phyloP scores from a whole-genome alignment of 2,329 filamentous ascomycete species.

The Cladosporium colombiae region DNA sequence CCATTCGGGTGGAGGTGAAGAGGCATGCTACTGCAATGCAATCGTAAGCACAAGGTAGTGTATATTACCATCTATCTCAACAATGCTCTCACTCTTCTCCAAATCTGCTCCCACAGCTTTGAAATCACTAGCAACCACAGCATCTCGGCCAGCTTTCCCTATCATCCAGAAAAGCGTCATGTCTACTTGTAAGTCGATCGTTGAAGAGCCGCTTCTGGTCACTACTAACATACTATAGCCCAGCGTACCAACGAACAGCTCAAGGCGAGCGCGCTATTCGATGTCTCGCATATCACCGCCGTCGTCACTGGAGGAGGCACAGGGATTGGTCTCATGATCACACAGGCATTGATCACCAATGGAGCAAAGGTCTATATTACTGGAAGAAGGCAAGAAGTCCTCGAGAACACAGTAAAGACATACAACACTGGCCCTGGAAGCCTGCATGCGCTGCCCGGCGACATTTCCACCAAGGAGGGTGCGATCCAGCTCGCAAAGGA shows the following conservation, averaged over 20 bases:
- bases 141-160: slow-evolving; percentile 23
- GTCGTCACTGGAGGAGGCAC: slow-evolving; percentile 50
- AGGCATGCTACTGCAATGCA: background rate
- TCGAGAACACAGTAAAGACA: slow-evolving; percentile 47
- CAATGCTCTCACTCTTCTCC: slow-evolving; percentile 26
- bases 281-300: slow-evolving; percentile 48
- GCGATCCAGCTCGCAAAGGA: slow-evolving; percentile 44
- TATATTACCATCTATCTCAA: background rate
- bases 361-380: slow-evolving; percentile 51
- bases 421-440: slow-evolving; percentile 49
- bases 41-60: background rate
- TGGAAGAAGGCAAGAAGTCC: slow-evolving; percentile 47
- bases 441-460: slow-evolving; percentile 42
- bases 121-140: slow-evolving; percentile 20
- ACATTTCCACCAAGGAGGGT: slow-evolving; percentile 55
- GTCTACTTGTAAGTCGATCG: slow-evolving; percentile 21
- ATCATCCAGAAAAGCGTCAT: slow-evolving; percentile 26
- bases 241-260: slow-evolving; percentile 39
- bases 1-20: slow-evolving; percentile 10
- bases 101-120: slow-evolving; percentile 20
- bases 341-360: slow-evolving; percentile 39
- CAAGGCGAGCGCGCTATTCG: slow-evolving; percentile 46
- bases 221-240: background rate
- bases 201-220: background rate
- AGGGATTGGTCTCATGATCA: slow-evolving; percentile 44